Evolutionary conservation across 768 basidiomycete genomes (phyloP).

Genomic region (Cantharellus cinnabarinus): DNA sequence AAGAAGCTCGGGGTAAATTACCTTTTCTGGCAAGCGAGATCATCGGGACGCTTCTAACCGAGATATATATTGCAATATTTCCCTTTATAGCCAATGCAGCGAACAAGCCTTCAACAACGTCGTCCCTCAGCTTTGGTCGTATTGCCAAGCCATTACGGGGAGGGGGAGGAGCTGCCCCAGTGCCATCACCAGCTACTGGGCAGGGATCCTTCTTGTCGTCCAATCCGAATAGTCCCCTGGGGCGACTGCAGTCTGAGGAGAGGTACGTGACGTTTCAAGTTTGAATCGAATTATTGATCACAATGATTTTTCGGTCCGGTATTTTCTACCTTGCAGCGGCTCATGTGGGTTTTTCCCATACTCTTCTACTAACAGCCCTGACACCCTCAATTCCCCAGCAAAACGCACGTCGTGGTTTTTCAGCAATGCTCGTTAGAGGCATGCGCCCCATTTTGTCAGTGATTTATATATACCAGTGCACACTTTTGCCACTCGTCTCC

Average conservation of each 20-base stretch:
- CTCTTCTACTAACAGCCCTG: not conserved
- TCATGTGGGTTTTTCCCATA: conserved; percentile 6
- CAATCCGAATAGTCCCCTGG: conserved; percentile 39
- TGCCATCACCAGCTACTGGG: conserved; percentile 20
- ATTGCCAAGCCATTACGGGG: conserved; percentile 95
- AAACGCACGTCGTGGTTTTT: conserved; percentile 92
- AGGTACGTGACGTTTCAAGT: conserved; percentile 17
- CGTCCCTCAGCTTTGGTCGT: conserved; percentile 69
- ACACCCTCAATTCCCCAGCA: conserved; percentile 24
- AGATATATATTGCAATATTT: conserved; percentile 5
- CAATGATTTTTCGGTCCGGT: no score
- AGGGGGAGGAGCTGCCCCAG: conserved; percentile 36
- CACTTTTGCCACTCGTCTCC: not conserved
- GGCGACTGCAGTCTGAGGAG: conserved; percentile 66
- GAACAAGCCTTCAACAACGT: conserved; percentile 24
- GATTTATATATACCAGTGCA: not conserved
- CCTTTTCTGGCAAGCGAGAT: not conserved
- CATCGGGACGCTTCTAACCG: no score
- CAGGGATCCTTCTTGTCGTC: conserved; percentile 19
- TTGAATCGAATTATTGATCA: no score
- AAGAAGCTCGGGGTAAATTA: conserved; percentile 66
- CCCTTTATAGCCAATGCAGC: conserved; percentile 40
- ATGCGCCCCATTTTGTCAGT: not conserved
- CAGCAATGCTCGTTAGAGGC: conserved; percentile 4
- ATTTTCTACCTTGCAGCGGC: conserved; percentile 3